Evolutionary conservation across 75 land plant species (phyloP).

Genomic region (Isoetes taiwanensis): DNA sequence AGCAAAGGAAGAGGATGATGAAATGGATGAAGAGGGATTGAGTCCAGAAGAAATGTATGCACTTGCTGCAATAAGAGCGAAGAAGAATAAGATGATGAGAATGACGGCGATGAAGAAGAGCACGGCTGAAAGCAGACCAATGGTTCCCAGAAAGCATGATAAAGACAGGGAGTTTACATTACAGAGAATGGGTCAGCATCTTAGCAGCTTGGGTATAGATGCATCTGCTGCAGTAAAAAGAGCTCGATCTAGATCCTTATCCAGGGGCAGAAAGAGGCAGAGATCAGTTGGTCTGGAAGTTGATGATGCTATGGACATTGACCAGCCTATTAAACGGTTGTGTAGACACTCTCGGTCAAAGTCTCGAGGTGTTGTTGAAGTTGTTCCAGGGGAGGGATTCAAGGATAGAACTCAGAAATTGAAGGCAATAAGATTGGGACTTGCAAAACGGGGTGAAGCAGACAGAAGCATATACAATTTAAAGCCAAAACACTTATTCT

Average conservation of each 20-base stretch:
- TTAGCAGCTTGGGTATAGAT: no score
- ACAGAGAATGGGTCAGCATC: no score
- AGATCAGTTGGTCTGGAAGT: slow-evolving; percentile 37
- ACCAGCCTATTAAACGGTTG: slow-evolving; percentile 42
- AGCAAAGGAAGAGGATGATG: slow-evolving; percentile 48
- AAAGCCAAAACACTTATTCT: slow-evolving; percentile 80
- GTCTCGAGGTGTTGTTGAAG: slow-evolving; percentile 59
- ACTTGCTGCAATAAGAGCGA: no score
- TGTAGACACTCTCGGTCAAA: slow-evolving; percentile 45
- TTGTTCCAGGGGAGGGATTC: slow-evolving; percentile 78
- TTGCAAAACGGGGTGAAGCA: slow-evolving; percentile 72
- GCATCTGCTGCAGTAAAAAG: no score
- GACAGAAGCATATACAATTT: slow-evolving; percentile 73
- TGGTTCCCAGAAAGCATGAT: background rate
- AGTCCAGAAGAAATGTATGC: no score
- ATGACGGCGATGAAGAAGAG: background rate
- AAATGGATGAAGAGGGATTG: slow-evolving; percentile 76
- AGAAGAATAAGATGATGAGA: no score
- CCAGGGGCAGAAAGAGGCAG: slow-evolving; percentile 77
- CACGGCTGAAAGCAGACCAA: background rate
- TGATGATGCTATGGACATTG: slow-evolving; percentile 54
- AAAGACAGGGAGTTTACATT: background rate
- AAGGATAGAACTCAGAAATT: slow-evolving; percentile 72
- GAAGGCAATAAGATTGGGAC: slow-evolving; percentile 58
- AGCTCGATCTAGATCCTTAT: no score